Evolutionary conservation across 805 yeast species (phyloP).

Genomic region (Wickerhamomyces bovis): DNA sequence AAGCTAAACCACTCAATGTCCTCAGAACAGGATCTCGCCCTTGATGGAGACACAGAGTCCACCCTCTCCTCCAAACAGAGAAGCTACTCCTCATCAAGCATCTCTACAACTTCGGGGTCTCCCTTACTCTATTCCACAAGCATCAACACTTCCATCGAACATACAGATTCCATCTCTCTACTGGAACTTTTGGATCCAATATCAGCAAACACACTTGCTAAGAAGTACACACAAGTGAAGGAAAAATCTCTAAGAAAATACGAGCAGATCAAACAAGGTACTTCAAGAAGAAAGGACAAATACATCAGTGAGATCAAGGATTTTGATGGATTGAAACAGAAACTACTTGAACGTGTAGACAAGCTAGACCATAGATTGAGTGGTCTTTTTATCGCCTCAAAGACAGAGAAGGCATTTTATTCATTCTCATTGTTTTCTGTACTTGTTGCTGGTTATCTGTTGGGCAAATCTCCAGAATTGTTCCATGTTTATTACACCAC

Average conservation of each 20-base stretch:
- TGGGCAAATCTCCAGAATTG: conserved; percentile 71
- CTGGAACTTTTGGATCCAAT: conserved; percentile 26
- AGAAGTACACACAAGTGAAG: conserved; percentile 22
- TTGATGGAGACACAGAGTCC: not conserved
- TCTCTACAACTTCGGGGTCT: conserved; percentile 17
- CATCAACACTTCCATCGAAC: conserved; percentile 13
- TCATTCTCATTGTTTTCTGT: conserved; percentile 64
- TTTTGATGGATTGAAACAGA: conserved; percentile 21
- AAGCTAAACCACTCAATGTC: no score
- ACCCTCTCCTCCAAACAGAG: conserved; percentile 3
- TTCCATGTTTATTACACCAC: conserved; percentile 73
- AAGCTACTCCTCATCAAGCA: conserved; percentile 16
- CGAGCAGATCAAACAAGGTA: conserved; percentile 16
- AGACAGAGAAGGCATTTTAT: conserved; percentile 75
- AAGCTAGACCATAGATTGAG: conserved; percentile 33
- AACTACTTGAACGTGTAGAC: conserved; percentile 27
- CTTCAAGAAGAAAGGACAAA: conserved; percentile 15
- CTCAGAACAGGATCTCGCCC: not conserved
- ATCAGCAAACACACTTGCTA: conserved; percentile 20
- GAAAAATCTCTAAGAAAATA: conserved; percentile 16
- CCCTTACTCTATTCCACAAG: conserved; percentile 19
- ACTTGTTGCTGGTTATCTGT: conserved; percentile 64
- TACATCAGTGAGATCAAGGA: conserved; percentile 17
- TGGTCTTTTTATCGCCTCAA: conserved; percentile 36
- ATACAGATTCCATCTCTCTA: conserved; percentile 21